These are phyloP conservation scores for Chaetomidium leptoderma DNA, from an alignment of 495 filamentous ascomycete species.

Conservation along the genomic window DNA sequence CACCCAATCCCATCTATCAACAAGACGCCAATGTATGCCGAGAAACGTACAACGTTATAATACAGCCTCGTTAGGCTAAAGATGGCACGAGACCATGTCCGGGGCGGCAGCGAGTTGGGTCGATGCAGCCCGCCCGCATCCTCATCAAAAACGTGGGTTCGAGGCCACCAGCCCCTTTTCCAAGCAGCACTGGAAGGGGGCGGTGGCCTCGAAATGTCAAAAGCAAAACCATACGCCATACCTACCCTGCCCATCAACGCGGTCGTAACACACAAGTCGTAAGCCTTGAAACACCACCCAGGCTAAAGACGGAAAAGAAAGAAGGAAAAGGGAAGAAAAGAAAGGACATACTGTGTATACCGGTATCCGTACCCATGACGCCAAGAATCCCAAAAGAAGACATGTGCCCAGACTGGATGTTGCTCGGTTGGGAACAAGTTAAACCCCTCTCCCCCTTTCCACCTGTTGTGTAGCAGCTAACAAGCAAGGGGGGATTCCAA, in stretches of 20 bases:
- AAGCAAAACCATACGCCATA: neutral
- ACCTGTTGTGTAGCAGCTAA: too few relatives aligned
- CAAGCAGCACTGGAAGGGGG: neutral
- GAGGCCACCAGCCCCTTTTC: neutral
- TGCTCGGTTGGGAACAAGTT: too few relatives aligned
- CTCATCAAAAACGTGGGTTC: constrained; percentile 5
- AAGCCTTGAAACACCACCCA: neutral
- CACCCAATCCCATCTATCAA: neutral
- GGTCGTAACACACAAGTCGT: neutral
- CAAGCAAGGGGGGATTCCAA: too few relatives aligned
- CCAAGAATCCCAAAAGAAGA: too few relatives aligned
- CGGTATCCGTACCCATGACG: too few relatives aligned
- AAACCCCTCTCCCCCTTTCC: too few relatives aligned
- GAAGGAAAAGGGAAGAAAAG: neutral
- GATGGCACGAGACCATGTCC: neutral
- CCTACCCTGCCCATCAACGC: neutral
- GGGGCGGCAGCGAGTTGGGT: neutral
- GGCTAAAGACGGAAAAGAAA: neutral
- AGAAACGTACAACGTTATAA: constrained; percentile 19
- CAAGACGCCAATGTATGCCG: neutral
- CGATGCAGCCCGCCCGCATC: neutral
- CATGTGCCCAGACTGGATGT: too few relatives aligned
- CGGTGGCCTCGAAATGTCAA: neutral
- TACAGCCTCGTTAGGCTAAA: constrained; percentile 16
- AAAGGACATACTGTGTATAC: neutral